Base-by-base conservation (phyloP, 148 eudicot species). In the Rhododendron vialii region DNA sequence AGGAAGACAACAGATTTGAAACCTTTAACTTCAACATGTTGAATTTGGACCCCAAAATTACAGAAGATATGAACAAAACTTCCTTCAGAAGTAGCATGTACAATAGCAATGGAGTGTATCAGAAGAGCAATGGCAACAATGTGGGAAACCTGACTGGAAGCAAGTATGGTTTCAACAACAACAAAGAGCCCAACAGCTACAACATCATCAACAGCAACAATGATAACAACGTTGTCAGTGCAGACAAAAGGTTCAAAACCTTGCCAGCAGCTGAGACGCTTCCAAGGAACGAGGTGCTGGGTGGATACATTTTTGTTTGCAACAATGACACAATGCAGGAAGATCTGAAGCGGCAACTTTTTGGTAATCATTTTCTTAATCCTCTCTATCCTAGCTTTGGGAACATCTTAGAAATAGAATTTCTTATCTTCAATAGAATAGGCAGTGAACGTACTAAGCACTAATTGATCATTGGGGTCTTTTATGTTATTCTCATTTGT, bases 241-340 rank as follows among this genome's bases (percentile, higher is more conserved):
- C 87, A 85, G 99, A 97, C 80, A 97, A 97, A 92, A 94, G 99
- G 93, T 97, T 97, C 89, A 97, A 97, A 93, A 95, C 99, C 63
- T 91, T 97, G 89, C 99, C 99, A 83, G 98, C 98, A 7, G 96
- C 99, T 11, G 99, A 97, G 92, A 95, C 92, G 30, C 98, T 97
- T 81, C 98, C 99, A 10, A 89, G 98, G 81, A 91, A 97, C 83
- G 99, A 97, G 91, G 94, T 94, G 78, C 98, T 97, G 87, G 99
- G 99, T 90, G 99, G 99, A 63, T 97, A 97, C 90, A 94, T 94
- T 82, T 94, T 94, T 87, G 98, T 94, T 47, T 94, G 98, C 87
- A 94, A 94, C 93, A 94, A 94, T 86, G 98, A 94, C 85, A 94
- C 98, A 82, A 94, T 93, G 95, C 95, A 92, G 89, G 98, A 94